Percentiles rank a stretch among this genome's conserved stretches.
Evolutionary conservation across 164 flowering plant genomes (phyloP).

Genomic region (Cinnamomum micranthum): DNA sequence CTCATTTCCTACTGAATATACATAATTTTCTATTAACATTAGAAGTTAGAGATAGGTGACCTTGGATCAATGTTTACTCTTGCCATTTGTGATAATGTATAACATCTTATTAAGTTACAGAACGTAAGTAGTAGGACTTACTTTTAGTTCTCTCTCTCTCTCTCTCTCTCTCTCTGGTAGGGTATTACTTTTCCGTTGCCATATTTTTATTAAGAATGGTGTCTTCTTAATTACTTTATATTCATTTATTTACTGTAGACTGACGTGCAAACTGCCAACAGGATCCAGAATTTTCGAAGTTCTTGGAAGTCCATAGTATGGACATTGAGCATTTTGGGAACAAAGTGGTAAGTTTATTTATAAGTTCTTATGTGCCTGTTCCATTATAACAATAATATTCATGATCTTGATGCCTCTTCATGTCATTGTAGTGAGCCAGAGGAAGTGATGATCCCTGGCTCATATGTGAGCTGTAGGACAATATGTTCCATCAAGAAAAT

Average conservation of each 20-base stretch:
- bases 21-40: too few species aligned
- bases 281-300: slow-evolving; percentile 62
- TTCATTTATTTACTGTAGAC: background rate
- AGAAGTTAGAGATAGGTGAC: too few species aligned
- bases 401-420: background rate
- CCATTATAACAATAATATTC: background rate
- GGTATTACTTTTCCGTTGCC: background rate
- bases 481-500: too few species aligned
- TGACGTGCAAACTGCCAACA: slow-evolving; percentile 27
- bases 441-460: too few species aligned
- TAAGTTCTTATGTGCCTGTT: background rate
- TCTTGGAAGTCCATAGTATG: slow-evolving; percentile 42
- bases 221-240: background rate
- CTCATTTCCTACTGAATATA: too few species aligned
- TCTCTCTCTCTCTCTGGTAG: background rate
- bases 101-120: background rate
- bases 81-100: too few species aligned
- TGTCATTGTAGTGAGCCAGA: background rate
- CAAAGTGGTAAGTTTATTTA: slow-evolving; percentile 35
- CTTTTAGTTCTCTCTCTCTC: too few species aligned
- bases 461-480: too few species aligned
- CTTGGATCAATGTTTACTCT: too few species aligned
- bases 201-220: background rate
- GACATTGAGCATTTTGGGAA: slow-evolving; percentile 23
- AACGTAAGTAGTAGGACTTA: background rate